phyloP scores from a whole-genome alignment of 768 basidiomycete genomes.

The Tricholoma terreum region DNA sequence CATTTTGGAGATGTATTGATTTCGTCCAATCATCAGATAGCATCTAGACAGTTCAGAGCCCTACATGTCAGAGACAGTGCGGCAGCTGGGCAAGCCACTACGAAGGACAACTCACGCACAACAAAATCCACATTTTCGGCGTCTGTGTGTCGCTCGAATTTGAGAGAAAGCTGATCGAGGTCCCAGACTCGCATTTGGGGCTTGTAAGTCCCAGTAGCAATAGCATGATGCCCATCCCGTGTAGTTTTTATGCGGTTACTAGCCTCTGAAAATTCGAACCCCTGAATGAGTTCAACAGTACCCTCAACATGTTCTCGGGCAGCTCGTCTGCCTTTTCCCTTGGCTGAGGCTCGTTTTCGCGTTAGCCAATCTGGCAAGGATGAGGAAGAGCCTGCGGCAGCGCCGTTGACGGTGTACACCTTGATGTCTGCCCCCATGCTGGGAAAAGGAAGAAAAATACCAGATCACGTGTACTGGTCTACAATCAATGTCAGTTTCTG shows the following conservation, averaged over 20 bases:
- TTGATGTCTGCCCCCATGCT: slow-evolving; percentile 46
- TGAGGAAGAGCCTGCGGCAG: slow-evolving; percentile 80
- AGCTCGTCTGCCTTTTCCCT: slow-evolving; percentile 65
- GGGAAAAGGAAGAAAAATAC: background rate
- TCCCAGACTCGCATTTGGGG: slow-evolving; percentile 97
- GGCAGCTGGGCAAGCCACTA: slow-evolving; percentile 9
- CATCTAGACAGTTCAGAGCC: slow-evolving; percentile 47
- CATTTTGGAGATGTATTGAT: slow-evolving; percentile 92
- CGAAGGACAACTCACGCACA: slow-evolving; percentile 62
- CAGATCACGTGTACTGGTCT: background rate
- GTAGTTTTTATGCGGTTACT: slow-evolving; percentile 90
- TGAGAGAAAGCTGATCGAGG: slow-evolving; percentile 84
- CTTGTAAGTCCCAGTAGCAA: slow-evolving; percentile 97
- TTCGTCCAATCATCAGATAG: slow-evolving; percentile 99
- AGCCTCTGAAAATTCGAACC: slow-evolving; percentile 97
- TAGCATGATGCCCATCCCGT: slow-evolving; percentile 85
- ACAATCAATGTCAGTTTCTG: slow-evolving; percentile 17
- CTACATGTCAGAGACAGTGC: background rate
- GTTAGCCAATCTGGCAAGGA: slow-evolving; percentile 95
- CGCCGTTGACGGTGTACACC: slow-evolving; percentile 96
- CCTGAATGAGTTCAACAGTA: slow-evolving; percentile 87
- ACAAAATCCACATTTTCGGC: slow-evolving; percentile 97
- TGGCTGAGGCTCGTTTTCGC: slow-evolving; percentile 57
- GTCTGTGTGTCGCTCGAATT: slow-evolving; percentile 95
- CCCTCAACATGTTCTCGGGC: slow-evolving; percentile 75